These are phyloP conservation scores for Mycena vulgaris DNA, from an alignment of 768 basidiomycete species.

Conservation along the genomic window DNA sequence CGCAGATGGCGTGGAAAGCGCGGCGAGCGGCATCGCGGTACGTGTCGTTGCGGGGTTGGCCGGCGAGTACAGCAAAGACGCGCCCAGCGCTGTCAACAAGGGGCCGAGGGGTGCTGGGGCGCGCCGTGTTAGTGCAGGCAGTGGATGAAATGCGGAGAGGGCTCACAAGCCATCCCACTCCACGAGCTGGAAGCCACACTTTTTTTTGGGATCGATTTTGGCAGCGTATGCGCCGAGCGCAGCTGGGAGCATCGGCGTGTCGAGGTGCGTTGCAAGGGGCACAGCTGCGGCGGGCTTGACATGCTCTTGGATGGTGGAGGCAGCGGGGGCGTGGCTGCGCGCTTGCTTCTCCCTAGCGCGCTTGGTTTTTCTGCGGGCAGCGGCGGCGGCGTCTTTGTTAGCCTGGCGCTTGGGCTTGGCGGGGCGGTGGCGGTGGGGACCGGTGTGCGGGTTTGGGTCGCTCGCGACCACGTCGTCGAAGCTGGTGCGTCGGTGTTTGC, in stretches of 20 bases:
- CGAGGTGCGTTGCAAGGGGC: not conserved
- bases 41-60: not conserved
- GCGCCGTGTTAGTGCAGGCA: not conserved
- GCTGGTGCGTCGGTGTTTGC: not conserved
- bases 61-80: not conserved
- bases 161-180: not conserved
- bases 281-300: not conserved
- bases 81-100: not conserved
- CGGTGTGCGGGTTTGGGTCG: not conserved
- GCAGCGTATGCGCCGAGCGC: conserved; percentile 1
- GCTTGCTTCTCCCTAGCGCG: not conserved
- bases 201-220: not conserved
- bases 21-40: not conserved
- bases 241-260: not conserved
- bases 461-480: conserved; percentile 1
- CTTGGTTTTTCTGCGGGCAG: not conserved
- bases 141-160: not conserved
- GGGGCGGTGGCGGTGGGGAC: conserved; percentile 4
- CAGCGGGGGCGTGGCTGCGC: not conserved
- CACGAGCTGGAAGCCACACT: not conserved
- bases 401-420: not conserved
- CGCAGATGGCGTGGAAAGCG: not conserved
- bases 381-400: not conserved
- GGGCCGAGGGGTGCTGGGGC: not conserved
- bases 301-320: not conserved